Percentiles rank a stretch among this genome's conserved stretches.
phyloP scores from a whole-genome alignment of 2,329 filamentous ascomycete species.

The Stachybotrys chartarum region DNA sequence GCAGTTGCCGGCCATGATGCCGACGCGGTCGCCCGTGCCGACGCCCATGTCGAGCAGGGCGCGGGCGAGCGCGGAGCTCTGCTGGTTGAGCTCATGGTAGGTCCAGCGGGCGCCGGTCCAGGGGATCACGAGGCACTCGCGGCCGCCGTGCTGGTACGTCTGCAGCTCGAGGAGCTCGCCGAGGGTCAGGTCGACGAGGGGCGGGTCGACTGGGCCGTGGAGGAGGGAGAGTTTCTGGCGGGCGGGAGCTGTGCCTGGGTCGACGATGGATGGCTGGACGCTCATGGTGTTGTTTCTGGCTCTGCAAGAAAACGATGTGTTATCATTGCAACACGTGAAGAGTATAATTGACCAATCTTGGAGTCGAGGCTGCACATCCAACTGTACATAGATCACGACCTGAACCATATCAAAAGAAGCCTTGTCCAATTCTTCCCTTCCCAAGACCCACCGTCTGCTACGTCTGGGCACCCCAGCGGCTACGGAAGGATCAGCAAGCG shows the following conservation, averaged over 20 bases:
- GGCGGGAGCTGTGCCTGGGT: conserved; percentile 18
- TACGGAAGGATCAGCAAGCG: no score
- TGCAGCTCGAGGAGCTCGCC: conserved; percentile 68
- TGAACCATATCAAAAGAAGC: no score
- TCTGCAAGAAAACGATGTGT: neutral
- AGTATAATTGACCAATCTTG: neutral
- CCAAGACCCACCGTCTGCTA: no score
- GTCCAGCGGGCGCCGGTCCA: conserved; percentile 73
- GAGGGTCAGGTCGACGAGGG: conserved; percentile 63
- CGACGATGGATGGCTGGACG: conserved; percentile 17
- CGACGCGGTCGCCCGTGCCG: conserved; percentile 61
- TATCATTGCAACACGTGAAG: neutral
- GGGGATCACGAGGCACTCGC: conserved; percentile 65
- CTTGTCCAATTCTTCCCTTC: no score
- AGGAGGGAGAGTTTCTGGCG: conserved; percentile 49
- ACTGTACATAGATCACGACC: no score
- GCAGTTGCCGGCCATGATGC: conserved; percentile 72
- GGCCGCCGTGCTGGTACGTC: conserved; percentile 54
- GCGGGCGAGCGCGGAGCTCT: conserved; percentile 54
- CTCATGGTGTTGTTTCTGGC: conserved; percentile 15
- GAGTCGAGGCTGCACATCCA: neutral
- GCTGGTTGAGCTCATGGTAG: conserved; percentile 56
- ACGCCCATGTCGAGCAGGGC: conserved; percentile 63
- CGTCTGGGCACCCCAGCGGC: no score
- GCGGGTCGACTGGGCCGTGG: conserved; percentile 60